Percentiles rank a stretch among this genome's conserved stretches.
These are phyloP conservation scores for Pythium brachiatum DNA, from an alignment of 352 stramenopile genomes.

Conservation along the genomic window DNA sequence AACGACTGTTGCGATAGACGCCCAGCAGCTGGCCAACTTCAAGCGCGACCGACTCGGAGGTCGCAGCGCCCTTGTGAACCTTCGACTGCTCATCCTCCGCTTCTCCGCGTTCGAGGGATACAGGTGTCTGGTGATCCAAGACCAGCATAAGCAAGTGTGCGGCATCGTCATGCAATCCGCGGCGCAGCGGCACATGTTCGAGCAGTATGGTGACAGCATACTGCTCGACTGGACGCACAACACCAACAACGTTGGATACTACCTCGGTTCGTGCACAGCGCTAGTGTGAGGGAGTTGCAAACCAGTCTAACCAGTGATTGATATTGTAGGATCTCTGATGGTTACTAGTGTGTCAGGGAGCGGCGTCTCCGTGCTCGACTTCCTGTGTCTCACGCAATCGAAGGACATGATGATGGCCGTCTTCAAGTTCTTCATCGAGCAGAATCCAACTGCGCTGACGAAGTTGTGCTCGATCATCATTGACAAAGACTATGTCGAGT, in stretches of 20 bases:
- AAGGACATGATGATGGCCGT: not conserved
- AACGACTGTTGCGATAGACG: not conserved
- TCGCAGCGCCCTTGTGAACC: not conserved
- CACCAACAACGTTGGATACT: slow-evolving; percentile 2
- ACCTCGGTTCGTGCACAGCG: not conserved
- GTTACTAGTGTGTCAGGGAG: not conserved
- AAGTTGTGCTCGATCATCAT: not conserved
- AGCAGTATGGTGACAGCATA: not conserved
- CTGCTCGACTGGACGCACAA: slow-evolving; percentile 7
- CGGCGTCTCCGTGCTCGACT: not conserved
- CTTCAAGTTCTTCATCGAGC: not conserved
- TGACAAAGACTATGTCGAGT: not conserved
- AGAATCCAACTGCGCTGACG: not conserved
- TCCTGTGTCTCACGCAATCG: not conserved
- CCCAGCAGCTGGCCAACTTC: not conserved
- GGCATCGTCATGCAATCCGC: not conserved
- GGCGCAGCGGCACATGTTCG: not conserved
- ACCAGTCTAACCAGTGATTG: too few relatives aligned
- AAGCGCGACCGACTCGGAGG: not conserved
- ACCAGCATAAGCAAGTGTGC: not conserved
- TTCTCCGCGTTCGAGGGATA: not conserved
- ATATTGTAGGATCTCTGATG: not conserved
- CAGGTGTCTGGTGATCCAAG: not conserved
- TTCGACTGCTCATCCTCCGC: not conserved
- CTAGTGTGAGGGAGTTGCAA: too few relatives aligned